Evolutionary conservation across 2,329 filamentous ascomycete species (phyloP).

Genomic region (Colletotrichum costaricense): DNA sequence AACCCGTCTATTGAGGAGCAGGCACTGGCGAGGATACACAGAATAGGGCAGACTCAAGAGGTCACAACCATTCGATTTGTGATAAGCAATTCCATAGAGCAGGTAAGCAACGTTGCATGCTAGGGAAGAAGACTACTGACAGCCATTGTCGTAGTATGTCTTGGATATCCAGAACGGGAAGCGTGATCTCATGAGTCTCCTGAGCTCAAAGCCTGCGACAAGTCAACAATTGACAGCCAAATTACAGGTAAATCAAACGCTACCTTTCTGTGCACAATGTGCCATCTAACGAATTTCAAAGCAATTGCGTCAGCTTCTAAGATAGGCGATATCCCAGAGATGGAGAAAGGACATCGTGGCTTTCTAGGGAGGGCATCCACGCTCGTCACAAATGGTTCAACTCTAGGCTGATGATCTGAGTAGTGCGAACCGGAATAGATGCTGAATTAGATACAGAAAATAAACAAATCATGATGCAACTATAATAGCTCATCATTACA

Average conservation of each 20-base stretch:
- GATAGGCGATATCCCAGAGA: neutral
- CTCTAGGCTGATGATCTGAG: no score
- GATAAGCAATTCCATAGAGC: neutral
- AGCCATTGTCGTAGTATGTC: neutral
- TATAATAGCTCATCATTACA: no score
- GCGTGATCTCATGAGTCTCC: neutral
- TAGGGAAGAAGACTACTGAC: neutral
- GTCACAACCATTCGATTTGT: neutral
- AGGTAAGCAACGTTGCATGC: neutral
- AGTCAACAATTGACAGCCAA: neutral
- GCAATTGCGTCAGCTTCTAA: neutral
- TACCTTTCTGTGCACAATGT: rapidly evolving
- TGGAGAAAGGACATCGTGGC: no score
- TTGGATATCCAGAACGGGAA: neutral
- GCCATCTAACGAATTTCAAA: neutral
- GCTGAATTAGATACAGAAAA: no score
- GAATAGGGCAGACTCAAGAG: neutral
- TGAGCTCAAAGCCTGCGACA: neutral
- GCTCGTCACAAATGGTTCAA: no score
- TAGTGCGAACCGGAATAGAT: no score
- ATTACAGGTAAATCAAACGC: neutral
- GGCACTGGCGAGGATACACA: neutral
- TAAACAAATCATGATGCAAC: no score
- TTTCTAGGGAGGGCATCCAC: no score
- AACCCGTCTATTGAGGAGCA: neutral